Evolutionary conservation across 495 filamentous ascomycete genomes (phyloP).

Genomic region (Penicillium chermesinum): DNA sequence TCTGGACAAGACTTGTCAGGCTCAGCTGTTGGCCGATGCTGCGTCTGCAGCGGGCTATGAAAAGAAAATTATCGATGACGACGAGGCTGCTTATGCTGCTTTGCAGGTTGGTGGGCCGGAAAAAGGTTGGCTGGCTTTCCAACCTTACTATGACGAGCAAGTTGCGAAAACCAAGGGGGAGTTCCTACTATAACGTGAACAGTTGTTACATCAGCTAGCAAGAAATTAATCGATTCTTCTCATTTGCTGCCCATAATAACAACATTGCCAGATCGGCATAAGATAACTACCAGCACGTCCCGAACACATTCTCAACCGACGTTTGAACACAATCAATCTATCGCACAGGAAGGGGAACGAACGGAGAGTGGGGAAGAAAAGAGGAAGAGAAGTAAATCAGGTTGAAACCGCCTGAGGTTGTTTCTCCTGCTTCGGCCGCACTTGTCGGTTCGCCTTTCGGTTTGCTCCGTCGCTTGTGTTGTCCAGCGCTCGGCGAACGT

Average conservation of each 20-base stretch:
- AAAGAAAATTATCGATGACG: constrained; percentile 38
- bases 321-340: constrained; percentile 13
- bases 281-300: no score
- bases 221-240: no score
- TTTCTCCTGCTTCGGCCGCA: constrained; percentile 10
- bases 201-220: no score
- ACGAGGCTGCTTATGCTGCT: constrained; percentile 11
- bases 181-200: background rate
- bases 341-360: constrained; percentile 9
- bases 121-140: constrained; percentile 14
- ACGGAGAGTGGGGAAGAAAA: background rate
- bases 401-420: constrained; percentile 1
- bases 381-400: background rate
- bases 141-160: constrained; percentile 13
- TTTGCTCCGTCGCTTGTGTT: constrained; percentile 19
- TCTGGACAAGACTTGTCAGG: constrained; percentile 54
- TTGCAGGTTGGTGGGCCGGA: constrained; percentile 8
- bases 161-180: constrained; percentile 9
- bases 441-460: constrained; percentile 26
- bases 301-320: background rate
- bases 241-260: no score
- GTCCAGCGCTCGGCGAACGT: constrained; percentile 31
- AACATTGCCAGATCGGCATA: no score
- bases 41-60: constrained; percentile 41
- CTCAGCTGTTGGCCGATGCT: constrained; percentile 53